phyloP scores from a whole-genome alignment of 768 basidiomycete species.

The Trametes coccinea region DNA sequence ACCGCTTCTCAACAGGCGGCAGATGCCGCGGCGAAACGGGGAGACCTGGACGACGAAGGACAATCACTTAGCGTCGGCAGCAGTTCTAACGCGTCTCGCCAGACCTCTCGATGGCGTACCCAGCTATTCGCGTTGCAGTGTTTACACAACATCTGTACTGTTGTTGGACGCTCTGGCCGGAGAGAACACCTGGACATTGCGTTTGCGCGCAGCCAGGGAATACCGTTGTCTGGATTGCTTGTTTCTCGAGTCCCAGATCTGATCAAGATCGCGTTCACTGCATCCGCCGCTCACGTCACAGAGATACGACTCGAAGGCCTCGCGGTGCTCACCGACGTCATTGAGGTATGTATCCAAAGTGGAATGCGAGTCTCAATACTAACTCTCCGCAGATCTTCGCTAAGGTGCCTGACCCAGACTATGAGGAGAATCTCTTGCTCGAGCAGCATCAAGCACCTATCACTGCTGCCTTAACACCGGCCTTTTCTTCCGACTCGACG shows the following conservation, averaged over 20 bases:
- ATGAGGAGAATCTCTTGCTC: conserved; percentile 83
- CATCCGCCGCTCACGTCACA: conserved; percentile 93
- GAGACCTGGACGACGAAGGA: conserved; percentile 87
- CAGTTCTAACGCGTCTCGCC: conserved; percentile 43
- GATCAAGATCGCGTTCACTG: conserved; percentile 97
- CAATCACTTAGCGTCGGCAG: conserved; percentile 78
- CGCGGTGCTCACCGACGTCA: conserved; percentile 86
- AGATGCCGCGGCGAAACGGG: conserved; percentile 56
- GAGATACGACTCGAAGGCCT: conserved; percentile 93
- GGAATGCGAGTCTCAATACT: not conserved
- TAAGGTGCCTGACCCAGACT: conserved; percentile 85
- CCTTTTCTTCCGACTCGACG: conserved; percentile 92
- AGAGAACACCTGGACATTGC: conserved; percentile 83
- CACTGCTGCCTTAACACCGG: conserved; percentile 94
- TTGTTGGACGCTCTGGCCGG: conserved; percentile 70
- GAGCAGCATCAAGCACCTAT: conserved; percentile 99
- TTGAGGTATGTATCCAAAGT: conserved; percentile 61
- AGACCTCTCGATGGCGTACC: conserved; percentile 91
- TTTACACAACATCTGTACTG: conserved; percentile 82
- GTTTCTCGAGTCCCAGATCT: conserved; percentile 88
- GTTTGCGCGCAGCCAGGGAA: conserved; percentile 61
- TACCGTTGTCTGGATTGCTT: conserved; percentile 63
- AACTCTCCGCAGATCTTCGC: conserved; percentile 69
- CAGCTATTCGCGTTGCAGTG: conserved; percentile 94
- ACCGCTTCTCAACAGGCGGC: conserved; percentile 79